Percentiles rank a stretch among this genome's conserved stretches.
Evolutionary conservation across 208 protist species (phyloP).

Genomic region (Leishmania guyanensis): DNA sequence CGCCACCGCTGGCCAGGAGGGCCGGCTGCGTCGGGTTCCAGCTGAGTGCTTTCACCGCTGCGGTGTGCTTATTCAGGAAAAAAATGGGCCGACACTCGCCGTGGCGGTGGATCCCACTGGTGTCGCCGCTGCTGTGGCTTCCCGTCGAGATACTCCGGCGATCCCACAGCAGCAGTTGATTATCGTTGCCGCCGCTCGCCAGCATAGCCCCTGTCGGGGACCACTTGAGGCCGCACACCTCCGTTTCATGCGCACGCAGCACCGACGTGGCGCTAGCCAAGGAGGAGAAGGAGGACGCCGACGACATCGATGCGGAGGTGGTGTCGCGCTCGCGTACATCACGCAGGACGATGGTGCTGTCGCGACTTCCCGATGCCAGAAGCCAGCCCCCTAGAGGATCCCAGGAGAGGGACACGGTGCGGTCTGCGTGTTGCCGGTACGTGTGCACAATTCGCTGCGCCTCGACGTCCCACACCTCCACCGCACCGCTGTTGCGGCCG

Average conservation of each 20-base stretch:
- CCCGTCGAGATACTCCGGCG: slow-evolving; percentile 34
- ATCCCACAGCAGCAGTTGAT: slow-evolving; percentile 97
- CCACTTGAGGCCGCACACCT: slow-evolving; percentile 98
- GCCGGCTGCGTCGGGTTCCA: slow-evolving; percentile 97
- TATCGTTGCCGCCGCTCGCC: slow-evolving; percentile 98
- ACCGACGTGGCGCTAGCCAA: slow-evolving; percentile 29
- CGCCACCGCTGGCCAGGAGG: slow-evolving; percentile 97
- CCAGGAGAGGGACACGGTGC: slow-evolving; percentile 89
- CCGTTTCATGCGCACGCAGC: slow-evolving; percentile 92
- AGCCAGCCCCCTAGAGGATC: slow-evolving; percentile 68
- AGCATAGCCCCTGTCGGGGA: slow-evolving; percentile 91
- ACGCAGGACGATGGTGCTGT: slow-evolving; percentile 94
- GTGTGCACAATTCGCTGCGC: slow-evolving; percentile 69
- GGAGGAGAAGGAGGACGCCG: slow-evolving; percentile 5
- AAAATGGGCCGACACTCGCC: slow-evolving; percentile 63
- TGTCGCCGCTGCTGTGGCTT: background rate
- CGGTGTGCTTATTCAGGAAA: slow-evolving; percentile 92
- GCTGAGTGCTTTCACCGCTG: slow-evolving; percentile 98
- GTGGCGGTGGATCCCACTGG: slow-evolving; percentile 4
- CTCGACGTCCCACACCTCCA: slow-evolving; percentile 94
- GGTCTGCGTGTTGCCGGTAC: slow-evolving; percentile 85
- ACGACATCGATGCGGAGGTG: slow-evolving; percentile 7
- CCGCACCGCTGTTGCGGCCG: slow-evolving; percentile 83
- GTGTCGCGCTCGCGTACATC: slow-evolving; percentile 89
- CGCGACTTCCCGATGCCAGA: slow-evolving; percentile 94